These are phyloP conservation scores for Paramyrothecium sp. DNA, from an alignment of 2,329 filamentous ascomycete genomes.

Conservation along the genomic window DNA sequence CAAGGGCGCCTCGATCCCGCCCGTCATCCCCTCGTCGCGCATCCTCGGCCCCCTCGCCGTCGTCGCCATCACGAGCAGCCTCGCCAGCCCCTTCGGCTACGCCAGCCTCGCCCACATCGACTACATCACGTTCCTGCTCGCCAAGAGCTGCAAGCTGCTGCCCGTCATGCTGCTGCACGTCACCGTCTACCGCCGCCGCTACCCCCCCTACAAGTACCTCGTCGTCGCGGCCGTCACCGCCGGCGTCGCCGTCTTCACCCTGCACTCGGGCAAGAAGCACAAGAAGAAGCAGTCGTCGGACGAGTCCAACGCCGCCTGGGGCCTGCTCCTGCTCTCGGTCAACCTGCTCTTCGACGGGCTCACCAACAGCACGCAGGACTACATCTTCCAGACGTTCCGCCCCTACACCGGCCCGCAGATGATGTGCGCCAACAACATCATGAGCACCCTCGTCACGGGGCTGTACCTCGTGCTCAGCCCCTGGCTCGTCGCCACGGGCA, in stretches of 20 bases:
- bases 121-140: conserved; percentile 96
- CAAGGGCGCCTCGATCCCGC: conserved; percentile 38
- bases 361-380: conserved; percentile 94
- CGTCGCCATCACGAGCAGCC: conserved; percentile 81
- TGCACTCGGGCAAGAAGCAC: conserved; percentile 67
- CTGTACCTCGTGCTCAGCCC: conserved; percentile 77
- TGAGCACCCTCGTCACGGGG: conserved; percentile 75
- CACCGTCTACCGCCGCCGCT: conserved; percentile 82
- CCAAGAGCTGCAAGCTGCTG: conserved; percentile 97
- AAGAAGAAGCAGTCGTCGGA: conserved; percentile 43
- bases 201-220: conserved; percentile 94
- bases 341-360: conserved; percentile 95
- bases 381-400: conserved; percentile 80
- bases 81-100: conserved; percentile 95
- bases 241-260: conserved; percentile 91
- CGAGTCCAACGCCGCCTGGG: conserved; percentile 68
- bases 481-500: conserved; percentile 67
- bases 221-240: conserved; percentile 89
- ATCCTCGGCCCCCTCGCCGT: conserved; percentile 80
- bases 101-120: conserved; percentile 90
- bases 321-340: conserved; percentile 77
- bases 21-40: conserved; percentile 72
- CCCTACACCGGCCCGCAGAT: conserved; percentile 92
- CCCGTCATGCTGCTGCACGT: conserved; percentile 97
- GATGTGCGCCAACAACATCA: conserved; percentile 97